A percentile compares a stretch with the other conserved stretches of the same genome.
Conservation (phyloP, 1,139 yeast genomes). For the Magnusiomyces paraingens region DNA sequence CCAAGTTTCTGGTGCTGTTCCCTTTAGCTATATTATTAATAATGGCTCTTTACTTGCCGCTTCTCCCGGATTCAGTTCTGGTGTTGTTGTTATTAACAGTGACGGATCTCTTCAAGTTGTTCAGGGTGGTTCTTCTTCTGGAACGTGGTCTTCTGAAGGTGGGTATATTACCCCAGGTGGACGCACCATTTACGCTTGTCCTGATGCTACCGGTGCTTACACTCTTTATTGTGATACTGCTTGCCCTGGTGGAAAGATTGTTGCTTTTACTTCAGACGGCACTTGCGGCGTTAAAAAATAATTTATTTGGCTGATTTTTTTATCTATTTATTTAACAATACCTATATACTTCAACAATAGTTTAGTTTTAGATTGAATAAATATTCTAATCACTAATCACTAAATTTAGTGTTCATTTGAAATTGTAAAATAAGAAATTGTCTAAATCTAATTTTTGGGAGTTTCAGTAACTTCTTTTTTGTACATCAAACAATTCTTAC, state of each 20-base stretch:
- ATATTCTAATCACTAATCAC: too few relatives aligned
- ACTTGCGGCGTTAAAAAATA: not conserved
- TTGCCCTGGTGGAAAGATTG: not conserved
- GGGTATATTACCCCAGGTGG: not conserved
- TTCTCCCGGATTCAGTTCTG: not conserved
- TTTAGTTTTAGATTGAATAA: too few relatives aligned
- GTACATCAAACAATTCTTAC: too few relatives aligned
- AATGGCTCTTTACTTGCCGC: not conserved
- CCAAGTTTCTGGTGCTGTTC: not conserved
- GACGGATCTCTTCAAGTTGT: not conserved
- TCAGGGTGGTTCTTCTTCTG: not conserved
- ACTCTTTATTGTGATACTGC: not conserved
- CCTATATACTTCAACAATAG: too few relatives aligned
- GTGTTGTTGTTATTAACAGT: not conserved
- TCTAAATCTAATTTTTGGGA: too few relatives aligned
- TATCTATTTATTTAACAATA: too few relatives aligned
- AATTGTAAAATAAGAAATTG: too few relatives aligned
- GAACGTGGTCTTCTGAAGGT: not conserved
- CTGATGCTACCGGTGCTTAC: not conserved
- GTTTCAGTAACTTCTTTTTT: too few relatives aligned
- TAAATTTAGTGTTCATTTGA: too few relatives aligned
- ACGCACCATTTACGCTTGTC: slow-evolving; percentile 2
- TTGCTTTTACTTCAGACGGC: not conserved
- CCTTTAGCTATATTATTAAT: not conserved
- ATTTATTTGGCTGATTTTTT: too few relatives aligned